A percentile compares a stretch with the other conserved stretches of the same genome.
phyloP scores from a whole-genome alignment of 345 rosid species.

The Crucihimalaya himalaica region DNA sequence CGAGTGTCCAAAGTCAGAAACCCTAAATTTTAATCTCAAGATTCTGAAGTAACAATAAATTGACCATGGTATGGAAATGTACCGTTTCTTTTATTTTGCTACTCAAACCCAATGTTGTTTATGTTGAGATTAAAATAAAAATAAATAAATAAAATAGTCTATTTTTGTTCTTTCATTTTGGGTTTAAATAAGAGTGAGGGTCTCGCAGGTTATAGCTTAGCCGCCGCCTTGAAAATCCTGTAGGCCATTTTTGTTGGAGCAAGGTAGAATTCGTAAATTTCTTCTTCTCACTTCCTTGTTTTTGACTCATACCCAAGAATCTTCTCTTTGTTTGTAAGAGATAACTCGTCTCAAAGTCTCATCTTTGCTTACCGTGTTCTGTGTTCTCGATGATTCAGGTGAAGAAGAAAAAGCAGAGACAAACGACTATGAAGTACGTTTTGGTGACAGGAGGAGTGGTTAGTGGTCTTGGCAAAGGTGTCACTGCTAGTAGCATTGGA shows the following conservation, averaged over 20 bases:
- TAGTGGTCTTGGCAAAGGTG: slow-evolving; percentile 84
- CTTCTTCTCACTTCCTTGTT: not conserved
- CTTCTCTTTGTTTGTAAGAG: not conserved
- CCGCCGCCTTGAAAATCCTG: slow-evolving; percentile 44
- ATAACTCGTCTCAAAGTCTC: not conserved
- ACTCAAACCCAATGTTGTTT: not conserved
- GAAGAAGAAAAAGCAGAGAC: slow-evolving; percentile 10
- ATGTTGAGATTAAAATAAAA: not conserved
- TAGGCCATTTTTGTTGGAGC: slow-evolving; percentile 4
- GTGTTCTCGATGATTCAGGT: slow-evolving; percentile 27
- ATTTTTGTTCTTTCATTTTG: no score
- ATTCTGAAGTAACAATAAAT: not conserved
- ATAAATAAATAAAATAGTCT: not conserved
- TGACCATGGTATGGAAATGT: not conserved
- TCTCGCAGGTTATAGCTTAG: slow-evolving; percentile 41
- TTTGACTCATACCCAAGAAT: slow-evolving; percentile 10
- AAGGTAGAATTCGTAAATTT: slow-evolving; percentile 18
- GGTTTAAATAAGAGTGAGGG: slow-evolving; percentile 42
- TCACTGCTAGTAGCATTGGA: slow-evolving; percentile 86
- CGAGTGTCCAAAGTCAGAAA: not conserved
- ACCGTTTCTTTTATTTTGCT: not conserved
- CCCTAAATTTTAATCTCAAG: slow-evolving; percentile 12
- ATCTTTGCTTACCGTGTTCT: not conserved
- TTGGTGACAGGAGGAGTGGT: slow-evolving; percentile 85
- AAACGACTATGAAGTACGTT: slow-evolving; percentile 66